Evolutionary conservation across 495 filamentous ascomycete species (phyloP), one percentile per base, ranked within the genome.

Genomic region (Trichoderma asperelloides): DNA sequence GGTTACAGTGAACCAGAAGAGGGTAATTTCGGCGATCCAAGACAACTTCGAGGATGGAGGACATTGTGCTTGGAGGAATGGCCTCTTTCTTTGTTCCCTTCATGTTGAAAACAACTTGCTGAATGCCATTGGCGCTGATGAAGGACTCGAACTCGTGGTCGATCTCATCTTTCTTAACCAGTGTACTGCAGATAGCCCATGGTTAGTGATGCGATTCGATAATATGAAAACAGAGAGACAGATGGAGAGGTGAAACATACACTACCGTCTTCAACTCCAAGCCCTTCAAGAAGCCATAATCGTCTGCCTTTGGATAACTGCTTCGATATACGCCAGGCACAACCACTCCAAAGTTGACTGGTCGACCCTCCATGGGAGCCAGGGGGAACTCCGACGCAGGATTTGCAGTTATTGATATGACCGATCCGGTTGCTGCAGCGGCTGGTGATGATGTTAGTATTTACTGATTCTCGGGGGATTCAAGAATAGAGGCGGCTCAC

Each of bases 1-100:
- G 91, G 71, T 96, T 96, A 78, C 92, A 96, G 71, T 96, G 92
- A 40, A 96, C 85, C 45, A 95, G 79, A 1, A 96, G 71, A 0
- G 92, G 92, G 67, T 93, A 86, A 66, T 92, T 91, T 15, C 78
- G 72, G 8, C 80, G 77, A 71, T 92, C 81, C 43, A 91, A 77
- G 30, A 93, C 79, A 62, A 92, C 74, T 3, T 82, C 74, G 16
- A 94, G 78, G 57, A 90, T 87, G 12, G 81, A 77, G 66, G 79
- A 79, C 77, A 96, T 88, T 3, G 84, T 82, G 27, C 78, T 73
- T n/a, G 84, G 72, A 0, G 88, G 84, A 21, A 91, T 86, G 9
- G 76, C 77, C 64, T 80, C 78, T 69, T 90, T 89, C 75, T 96
- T 95, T 62, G 93, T 94, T 0, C 91, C 85, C 43, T 85, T 83